Conservation (phyloP, 202 grass and related monocot species). For the Digitaria exilis region DNA sequence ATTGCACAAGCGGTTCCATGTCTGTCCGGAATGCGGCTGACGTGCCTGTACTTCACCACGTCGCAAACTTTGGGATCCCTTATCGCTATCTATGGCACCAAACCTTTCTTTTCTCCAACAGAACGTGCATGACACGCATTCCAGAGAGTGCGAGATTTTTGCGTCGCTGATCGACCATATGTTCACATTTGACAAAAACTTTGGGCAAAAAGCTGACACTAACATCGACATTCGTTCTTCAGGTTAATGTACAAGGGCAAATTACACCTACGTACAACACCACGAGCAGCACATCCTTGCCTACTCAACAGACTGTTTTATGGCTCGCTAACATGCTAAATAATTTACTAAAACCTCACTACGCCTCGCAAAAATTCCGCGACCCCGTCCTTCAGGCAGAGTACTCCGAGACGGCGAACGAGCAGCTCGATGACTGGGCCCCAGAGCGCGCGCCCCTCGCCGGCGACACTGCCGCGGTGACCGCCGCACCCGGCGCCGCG, state of each 20-base stretch:
- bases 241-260: conserved; percentile 40
- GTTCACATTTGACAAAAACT: neutral
- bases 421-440: conserved; percentile 64
- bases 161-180: neutral
- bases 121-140: neutral
- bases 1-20: neutral
- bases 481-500: neutral
- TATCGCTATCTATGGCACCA: neutral
- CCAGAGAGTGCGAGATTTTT: neutral
- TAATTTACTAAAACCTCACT: conserved; percentile 11
- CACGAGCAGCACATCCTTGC: neutral
- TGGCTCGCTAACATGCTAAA: conserved; percentile 6
- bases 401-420: conserved; percentile 77
- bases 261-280: conserved; percentile 45
- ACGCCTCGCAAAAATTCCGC: conserved; percentile 16
- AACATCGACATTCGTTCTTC: conserved; percentile 4
- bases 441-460: conserved; percentile 27
- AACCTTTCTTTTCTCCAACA: neutral
- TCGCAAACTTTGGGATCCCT: neutral
- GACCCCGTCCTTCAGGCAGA: conserved; percentile 46
- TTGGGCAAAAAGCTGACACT: neutral
- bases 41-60: neutral
- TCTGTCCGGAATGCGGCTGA: neutral
- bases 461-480: conserved; percentile 33
- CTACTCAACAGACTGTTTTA: conserved; percentile 28